Evolutionary conservation across 23 red algal genomes (phyloP).

Genomic region (Cyanidiococcus yangmingshanensis): DNA sequence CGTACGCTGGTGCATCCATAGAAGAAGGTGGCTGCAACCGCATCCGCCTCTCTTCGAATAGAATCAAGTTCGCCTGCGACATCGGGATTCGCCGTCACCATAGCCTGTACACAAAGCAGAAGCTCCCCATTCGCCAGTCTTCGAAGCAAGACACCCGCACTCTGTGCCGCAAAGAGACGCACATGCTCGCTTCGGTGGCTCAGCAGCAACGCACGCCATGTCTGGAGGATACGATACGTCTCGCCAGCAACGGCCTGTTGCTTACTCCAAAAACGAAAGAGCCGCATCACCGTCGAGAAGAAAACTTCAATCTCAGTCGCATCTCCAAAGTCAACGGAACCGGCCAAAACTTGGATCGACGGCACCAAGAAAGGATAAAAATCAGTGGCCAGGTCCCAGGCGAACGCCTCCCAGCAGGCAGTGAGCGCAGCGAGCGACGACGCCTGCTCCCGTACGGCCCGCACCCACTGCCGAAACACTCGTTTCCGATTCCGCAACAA

Average conservation of each 20-base stretch:
- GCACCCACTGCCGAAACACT: slow-evolving; percentile 4
- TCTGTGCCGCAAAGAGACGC: background rate
- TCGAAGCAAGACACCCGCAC: background rate
- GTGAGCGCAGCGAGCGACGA: background rate
- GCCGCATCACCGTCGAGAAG: background rate
- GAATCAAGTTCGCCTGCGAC: background rate
- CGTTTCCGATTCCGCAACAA: background rate
- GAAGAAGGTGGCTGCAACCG: background rate
- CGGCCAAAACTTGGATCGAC: background rate
- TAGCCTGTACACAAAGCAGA: background rate
- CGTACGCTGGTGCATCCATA: background rate
- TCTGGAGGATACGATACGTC: background rate
- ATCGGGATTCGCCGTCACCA: background rate
- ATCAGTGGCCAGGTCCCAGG: background rate
- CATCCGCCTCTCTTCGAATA: background rate
- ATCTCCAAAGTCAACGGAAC: background rate
- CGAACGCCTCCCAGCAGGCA: background rate
- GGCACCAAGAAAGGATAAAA: background rate
- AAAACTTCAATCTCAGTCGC: background rate
- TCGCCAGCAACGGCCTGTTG: background rate
- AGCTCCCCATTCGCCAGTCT: background rate
- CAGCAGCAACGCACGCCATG: background rate
- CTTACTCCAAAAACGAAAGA: background rate
- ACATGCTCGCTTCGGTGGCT: background rate
- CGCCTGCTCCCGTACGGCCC: background rate